phyloP scores from a whole-genome alignment of 768 basidiomycete species.

The Roridomyces roridus region DNA sequence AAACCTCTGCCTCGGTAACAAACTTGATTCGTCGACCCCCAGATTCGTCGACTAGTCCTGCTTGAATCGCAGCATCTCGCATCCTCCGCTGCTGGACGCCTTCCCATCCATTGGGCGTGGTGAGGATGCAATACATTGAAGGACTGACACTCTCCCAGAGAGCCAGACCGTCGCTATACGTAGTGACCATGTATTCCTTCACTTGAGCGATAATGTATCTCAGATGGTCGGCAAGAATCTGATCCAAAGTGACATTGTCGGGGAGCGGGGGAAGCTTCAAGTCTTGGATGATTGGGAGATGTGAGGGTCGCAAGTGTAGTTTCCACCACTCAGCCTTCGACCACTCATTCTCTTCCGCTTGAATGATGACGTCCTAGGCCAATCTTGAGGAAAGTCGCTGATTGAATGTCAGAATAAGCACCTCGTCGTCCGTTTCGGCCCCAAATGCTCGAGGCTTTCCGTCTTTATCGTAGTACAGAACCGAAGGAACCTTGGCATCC shows the following conservation, averaged over 20 bases:
- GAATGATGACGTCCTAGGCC: slow-evolving; percentile 9
- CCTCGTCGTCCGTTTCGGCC: slow-evolving; percentile 28
- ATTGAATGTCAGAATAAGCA: neutral
- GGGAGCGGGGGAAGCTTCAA: slow-evolving; percentile 23
- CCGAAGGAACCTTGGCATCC: slow-evolving; percentile 29
- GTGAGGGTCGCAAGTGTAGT: slow-evolving; percentile 25
- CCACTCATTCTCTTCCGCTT: slow-evolving; percentile 40
- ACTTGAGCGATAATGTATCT: slow-evolving; percentile 29
- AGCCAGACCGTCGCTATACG: neutral
- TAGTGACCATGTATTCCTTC: slow-evolving; percentile 21
- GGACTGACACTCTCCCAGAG: slow-evolving; percentile 21
- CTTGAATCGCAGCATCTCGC: slow-evolving; percentile 30
- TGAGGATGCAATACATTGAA: slow-evolving; percentile 29
- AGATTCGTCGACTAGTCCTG: slow-evolving; percentile 23
- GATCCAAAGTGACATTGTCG: slow-evolving; percentile 20
- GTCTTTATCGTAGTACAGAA: slow-evolving; percentile 25
- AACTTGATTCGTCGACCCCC: slow-evolving; percentile 24
- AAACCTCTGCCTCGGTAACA: slow-evolving; percentile 25
- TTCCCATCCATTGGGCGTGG: slow-evolving; percentile 33
- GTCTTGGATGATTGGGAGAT: too few species aligned
- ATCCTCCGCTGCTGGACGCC: slow-evolving; percentile 27
- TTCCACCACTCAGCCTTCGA: slow-evolving; percentile 42
- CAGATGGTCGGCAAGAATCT: slow-evolving; percentile 32
- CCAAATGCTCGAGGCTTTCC: slow-evolving; percentile 25
- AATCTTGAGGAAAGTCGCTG: too few species aligned